Evolutionary conservation across 768 basidiomycete species (phyloP), one percentile per base, ranked within the genome.

Genomic region (Suillus spraguei): DNA sequence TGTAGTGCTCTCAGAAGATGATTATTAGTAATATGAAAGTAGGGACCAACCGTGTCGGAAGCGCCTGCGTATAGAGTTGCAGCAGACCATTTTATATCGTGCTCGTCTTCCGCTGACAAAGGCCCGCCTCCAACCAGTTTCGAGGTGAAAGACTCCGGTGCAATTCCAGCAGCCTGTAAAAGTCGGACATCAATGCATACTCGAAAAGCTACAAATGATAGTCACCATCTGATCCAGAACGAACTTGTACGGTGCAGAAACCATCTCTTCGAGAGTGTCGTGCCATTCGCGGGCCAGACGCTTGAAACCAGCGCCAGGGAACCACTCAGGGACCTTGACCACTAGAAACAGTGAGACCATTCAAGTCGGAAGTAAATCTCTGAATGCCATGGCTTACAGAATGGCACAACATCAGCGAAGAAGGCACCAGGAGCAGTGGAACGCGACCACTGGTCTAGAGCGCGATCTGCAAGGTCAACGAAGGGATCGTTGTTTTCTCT

Each of bases 181-280:
- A 14, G 56, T 66, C 32, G 60, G 20, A 28, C 20, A 14, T 28
- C 24, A 24, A 14, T 11, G 20, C 38, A 9, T 2, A n/a, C n/a
- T 4, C 2, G 9, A 28, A 55, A 55, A 46, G 11, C 6, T 20
- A 36, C 20, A 46, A 6, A 56, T 39, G 42, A 22, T 8, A 20
- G 24, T 24, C 53, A 87, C 87, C 76, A 88, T 81, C 70, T 88
- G 84, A 64, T 87, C 82, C 69, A 86, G 86, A 54, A 87, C 87
- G 63, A 83, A 85, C 41, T 80, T 78, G 69, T 83, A 77, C 6
- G 88, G 87, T 62, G 76, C 77, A 32, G 84, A 80, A 35, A 87
- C 85, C 83, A 87, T 81, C 55, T 87, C 80, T 16, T 72, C 67
- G 28, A 88, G 76, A 0, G 86, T 87, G 3, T 73, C 70, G n/a